phyloP scores from a whole-genome alignment of 2,329 filamentous ascomycete genomes.

The Colletotrichum noveboracense region DNA sequence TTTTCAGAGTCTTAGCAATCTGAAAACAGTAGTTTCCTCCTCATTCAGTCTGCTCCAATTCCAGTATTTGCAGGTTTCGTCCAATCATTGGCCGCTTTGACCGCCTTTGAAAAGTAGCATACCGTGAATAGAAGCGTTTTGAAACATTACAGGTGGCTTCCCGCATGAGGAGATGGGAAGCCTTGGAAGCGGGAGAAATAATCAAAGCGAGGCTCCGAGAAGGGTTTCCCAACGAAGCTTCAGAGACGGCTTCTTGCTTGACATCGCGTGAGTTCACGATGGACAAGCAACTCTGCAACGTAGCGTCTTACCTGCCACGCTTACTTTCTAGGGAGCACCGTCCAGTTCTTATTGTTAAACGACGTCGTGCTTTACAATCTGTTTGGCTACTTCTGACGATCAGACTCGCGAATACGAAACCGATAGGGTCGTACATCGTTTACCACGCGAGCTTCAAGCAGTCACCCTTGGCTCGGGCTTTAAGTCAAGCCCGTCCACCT shows the following conservation, averaged over 20 bases:
- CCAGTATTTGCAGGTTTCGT: neutral
- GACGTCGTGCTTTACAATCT: neutral
- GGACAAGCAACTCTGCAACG: neutral
- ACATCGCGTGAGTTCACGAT: neutral
- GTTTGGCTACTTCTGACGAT: neutral
- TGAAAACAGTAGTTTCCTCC: neutral
- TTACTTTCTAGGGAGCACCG: neutral
- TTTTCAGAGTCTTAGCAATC: neutral
- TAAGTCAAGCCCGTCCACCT: neutral
- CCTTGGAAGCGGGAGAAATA: neutral
- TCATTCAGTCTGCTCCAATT: neutral
- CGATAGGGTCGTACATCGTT: neutral
- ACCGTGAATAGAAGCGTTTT: neutral
- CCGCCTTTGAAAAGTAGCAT: neutral
- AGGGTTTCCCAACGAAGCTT: neutral
- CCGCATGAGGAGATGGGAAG: neutral
- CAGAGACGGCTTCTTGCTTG: neutral
- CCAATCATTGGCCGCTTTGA: neutral
- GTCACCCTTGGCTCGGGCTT: conserved; percentile 1
- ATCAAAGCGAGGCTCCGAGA: neutral
- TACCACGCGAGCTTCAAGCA: neutral
- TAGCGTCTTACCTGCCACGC: neutral
- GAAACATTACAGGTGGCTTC: neutral
- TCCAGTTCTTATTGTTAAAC: neutral
- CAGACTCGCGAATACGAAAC: conserved; percentile 1